Evolutionary conservation across 2,329 filamentous ascomycete species (phyloP).

Genomic region (Monosporascus sp.): DNA sequence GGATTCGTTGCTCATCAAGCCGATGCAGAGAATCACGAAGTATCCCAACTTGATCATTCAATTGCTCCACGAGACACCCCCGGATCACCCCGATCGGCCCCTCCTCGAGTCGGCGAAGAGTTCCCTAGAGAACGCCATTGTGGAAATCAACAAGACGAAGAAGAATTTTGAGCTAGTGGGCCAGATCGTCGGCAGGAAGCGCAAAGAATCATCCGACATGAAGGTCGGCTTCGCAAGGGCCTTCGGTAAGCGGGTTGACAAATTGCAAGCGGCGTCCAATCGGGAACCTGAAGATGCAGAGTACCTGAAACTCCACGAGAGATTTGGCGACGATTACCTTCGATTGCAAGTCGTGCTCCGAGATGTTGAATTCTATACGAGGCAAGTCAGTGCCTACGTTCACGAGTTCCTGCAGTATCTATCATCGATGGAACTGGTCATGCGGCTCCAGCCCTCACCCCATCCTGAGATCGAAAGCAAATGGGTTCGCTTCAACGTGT

Average conservation of each 20-base stretch:
- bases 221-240: slow-evolving; percentile 80
- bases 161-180: slow-evolving; percentile 91
- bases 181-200: slow-evolving; percentile 78
- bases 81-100: slow-evolving; percentile 76
- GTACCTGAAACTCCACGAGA: slow-evolving; percentile 76
- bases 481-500: slow-evolving; percentile 86
- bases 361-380: slow-evolving; percentile 88
- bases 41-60: slow-evolving; percentile 83
- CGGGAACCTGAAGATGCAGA: slow-evolving; percentile 70
- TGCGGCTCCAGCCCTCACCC: slow-evolving; percentile 64
- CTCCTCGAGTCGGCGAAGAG: slow-evolving; percentile 52
- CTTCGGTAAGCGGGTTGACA: slow-evolving; percentile 84
- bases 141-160: slow-evolving; percentile 92
- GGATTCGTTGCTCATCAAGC: slow-evolving; percentile 94
- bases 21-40: slow-evolving; percentile 89
- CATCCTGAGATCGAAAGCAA: slow-evolving; percentile 87
- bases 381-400: slow-evolving; percentile 75
- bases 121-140: slow-evolving; percentile 59
- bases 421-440: slow-evolving; percentile 75
- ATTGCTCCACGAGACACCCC: slow-evolving; percentile 71
- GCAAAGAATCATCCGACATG: slow-evolving; percentile 77
- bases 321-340: slow-evolving; percentile 87
- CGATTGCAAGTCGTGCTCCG: slow-evolving; percentile 87
- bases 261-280: slow-evolving; percentile 61
- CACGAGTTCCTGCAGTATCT: slow-evolving; percentile 76